A percentile compares a stretch with the other conserved stretches of the same genome.
These are phyloP conservation scores for Eucalyptus pumila DNA, from an alignment of 345 rosid genomes.

Conservation along the genomic window DNA sequence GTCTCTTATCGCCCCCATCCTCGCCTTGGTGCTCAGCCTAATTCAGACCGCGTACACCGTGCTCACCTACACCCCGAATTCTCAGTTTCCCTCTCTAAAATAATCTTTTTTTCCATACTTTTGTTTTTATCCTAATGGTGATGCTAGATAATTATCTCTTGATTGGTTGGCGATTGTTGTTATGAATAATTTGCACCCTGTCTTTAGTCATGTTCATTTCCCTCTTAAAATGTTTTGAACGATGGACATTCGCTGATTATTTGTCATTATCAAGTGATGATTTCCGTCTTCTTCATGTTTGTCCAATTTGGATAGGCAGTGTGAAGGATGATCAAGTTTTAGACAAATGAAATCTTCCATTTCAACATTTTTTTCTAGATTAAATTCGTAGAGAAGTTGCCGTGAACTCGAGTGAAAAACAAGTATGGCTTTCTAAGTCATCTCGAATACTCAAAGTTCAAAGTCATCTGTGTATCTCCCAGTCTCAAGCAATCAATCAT, in stretches of 20 bases:
- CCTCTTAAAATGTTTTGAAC: neutral
- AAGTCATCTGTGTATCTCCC: no score
- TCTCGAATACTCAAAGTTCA: no score
- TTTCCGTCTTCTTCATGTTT: neutral
- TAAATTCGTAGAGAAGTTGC: no score
- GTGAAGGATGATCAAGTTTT: neutral
- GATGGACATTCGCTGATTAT: neutral
- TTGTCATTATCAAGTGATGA: neutral
- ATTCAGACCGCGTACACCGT: neutral
- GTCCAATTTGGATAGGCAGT: neutral
- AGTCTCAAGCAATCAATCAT: no score
- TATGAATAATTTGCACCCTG: neutral
- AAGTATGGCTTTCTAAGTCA: no score
- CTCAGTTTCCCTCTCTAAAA: neutral
- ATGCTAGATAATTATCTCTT: neutral
- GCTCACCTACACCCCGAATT: neutral
- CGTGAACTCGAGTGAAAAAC: no score
- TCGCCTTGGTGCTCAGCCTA: conserved; percentile 27
- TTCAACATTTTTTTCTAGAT: no score
- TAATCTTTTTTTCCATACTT: neutral
- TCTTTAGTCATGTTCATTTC: neutral
- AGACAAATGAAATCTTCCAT: no score
- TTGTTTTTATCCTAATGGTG: neutral
- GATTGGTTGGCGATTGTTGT: neutral
- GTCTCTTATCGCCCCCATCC: conserved; percentile 10